These are phyloP conservation scores for Penicillium psychrosexuale DNA, from an alignment of 2,329 filamentous ascomycete species.

Conservation along the genomic window DNA sequence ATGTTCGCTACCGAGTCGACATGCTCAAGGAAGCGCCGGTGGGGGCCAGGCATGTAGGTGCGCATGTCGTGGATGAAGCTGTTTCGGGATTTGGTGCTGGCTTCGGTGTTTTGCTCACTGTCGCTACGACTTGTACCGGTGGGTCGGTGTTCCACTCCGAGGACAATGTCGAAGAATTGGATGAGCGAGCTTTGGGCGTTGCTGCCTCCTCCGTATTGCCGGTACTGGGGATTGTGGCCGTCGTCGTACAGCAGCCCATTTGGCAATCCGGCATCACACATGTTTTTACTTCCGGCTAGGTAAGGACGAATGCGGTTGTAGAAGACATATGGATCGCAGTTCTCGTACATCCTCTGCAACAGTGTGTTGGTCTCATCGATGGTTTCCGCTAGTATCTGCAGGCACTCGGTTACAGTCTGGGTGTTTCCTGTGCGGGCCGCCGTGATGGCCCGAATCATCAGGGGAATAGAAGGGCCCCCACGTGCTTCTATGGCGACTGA, in stretches of 20 bases:
- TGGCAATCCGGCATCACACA: constrained; percentile 88
- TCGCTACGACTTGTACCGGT: constrained; percentile 64
- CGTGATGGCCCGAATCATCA: constrained; percentile 84
- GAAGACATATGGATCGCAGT: constrained; percentile 90
- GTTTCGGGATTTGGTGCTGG: constrained; percentile 57
- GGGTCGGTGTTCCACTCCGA: constrained; percentile 85
- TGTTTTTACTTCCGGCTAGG: constrained; percentile 94
- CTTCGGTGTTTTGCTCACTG: constrained; percentile 35
- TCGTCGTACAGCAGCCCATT: constrained; percentile 85
- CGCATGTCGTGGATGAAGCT: constrained; percentile 98
- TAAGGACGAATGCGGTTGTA: constrained; percentile 96
- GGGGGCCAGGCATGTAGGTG: constrained; percentile 90
- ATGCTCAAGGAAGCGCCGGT: constrained; percentile 83
- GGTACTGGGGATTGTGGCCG: constrained; percentile 67
- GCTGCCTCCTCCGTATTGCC: constrained; percentile 87
- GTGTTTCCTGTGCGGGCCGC: constrained; percentile 71
- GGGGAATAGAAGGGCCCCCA: constrained; percentile 77
- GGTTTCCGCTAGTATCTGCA: constrained; percentile 80
- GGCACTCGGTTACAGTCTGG: constrained; percentile 67
- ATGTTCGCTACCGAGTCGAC: constrained; percentile 81
- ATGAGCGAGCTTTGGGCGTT: constrained; percentile 97
- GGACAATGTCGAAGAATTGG: constrained; percentile 91
- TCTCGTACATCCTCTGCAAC: constrained; percentile 88
- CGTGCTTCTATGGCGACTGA: constrained; percentile 94
- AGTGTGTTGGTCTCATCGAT: constrained; percentile 78